Conservation (phyloP, 2,329 filamentous ascomycete species). For the Dothistroma septosporum region DNA sequence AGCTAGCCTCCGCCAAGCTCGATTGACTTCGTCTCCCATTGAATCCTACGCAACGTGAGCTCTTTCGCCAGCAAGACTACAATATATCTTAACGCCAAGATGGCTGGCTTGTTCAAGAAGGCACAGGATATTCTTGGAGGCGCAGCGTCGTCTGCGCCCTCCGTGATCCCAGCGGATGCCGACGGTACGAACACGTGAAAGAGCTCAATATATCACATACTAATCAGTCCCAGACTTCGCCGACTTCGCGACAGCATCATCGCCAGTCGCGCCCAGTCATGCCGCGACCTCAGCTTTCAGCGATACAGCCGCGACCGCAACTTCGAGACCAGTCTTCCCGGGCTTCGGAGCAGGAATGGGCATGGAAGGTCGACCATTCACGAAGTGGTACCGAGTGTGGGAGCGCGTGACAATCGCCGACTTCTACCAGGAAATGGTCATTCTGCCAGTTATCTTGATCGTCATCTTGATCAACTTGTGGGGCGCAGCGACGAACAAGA, state of each 20-base stretch:
- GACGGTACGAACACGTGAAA: constrained; percentile 13
- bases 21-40: background rate
- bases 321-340: constrained; percentile 13
- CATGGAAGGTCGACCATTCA: constrained; percentile 62
- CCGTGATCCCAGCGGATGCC: constrained; percentile 35
- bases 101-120: constrained; percentile 59
- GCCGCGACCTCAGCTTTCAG: constrained; percentile 48
- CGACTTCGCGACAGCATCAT: constrained; percentile 79
- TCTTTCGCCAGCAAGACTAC: background rate
- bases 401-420: constrained; percentile 80
- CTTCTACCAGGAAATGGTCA: constrained; percentile 81
- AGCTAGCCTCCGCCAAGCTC: background rate
- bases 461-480: constrained; percentile 76
- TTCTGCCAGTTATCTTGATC: constrained; percentile 69
- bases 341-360: constrained; percentile 42
- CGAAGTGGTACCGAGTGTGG: constrained; percentile 95
- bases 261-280: constrained; percentile 55
- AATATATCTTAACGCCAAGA: constrained; percentile 17
- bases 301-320: constrained; percentile 37
- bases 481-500: constrained; percentile 74
- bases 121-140: constrained; percentile 67
- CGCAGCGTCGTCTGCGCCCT: constrained; percentile 54
- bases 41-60: background rate
- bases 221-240: constrained; percentile 67
- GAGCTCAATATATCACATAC: constrained; percentile 1